Evolutionary conservation across 805 yeast genomes (phyloP).

Genomic region (Saccharomyces jurei): DNA sequence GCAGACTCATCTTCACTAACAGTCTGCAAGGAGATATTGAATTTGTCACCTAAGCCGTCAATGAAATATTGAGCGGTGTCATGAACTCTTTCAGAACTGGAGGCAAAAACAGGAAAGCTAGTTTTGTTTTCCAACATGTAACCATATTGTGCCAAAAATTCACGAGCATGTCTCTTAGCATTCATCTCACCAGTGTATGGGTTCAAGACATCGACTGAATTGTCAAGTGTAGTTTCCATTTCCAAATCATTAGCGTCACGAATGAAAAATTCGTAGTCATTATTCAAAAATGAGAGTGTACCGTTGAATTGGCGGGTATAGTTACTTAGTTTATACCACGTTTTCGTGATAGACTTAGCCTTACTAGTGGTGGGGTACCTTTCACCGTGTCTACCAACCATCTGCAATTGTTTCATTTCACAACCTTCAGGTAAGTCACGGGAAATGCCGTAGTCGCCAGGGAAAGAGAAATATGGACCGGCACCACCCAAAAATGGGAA

Average conservation of each 20-base stretch:
- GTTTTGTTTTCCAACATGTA: slow-evolving; percentile 33
- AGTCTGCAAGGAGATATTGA: slow-evolving; percentile 29
- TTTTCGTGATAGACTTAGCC: slow-evolving; percentile 29
- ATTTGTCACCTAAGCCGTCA: slow-evolving; percentile 28
- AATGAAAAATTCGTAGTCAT: slow-evolving; percentile 39
- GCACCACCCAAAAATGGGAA: slow-evolving; percentile 46
- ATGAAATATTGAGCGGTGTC: slow-evolving; percentile 45
- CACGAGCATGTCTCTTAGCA: slow-evolving; percentile 39
- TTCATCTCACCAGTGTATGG: slow-evolving; percentile 42
- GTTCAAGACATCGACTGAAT: slow-evolving; percentile 16
- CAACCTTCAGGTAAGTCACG: slow-evolving; percentile 41
- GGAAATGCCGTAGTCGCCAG: slow-evolving; percentile 45
- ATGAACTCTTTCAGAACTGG: slow-evolving; percentile 42
- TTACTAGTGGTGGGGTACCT: slow-evolving; percentile 51
- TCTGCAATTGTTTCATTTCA: slow-evolving; percentile 56
- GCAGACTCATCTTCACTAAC: slow-evolving; percentile 35
- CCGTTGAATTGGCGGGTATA: slow-evolving; percentile 36
- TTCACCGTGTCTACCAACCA: slow-evolving; percentile 73
- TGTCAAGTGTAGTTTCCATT: slow-evolving; percentile 30
- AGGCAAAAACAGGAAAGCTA: slow-evolving; percentile 39
- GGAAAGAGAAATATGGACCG: slow-evolving; percentile 46
- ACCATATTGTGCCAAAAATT: slow-evolving; percentile 37
- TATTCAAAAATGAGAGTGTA: slow-evolving; percentile 45
- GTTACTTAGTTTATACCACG: slow-evolving; percentile 12
- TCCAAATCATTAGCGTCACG: slow-evolving; percentile 35